Evolutionary conservation across 176 grass and related monocot genomes (phyloP), one percentile per base, ranked within the genome.

Genomic region (Eleusine coracana): DNA sequence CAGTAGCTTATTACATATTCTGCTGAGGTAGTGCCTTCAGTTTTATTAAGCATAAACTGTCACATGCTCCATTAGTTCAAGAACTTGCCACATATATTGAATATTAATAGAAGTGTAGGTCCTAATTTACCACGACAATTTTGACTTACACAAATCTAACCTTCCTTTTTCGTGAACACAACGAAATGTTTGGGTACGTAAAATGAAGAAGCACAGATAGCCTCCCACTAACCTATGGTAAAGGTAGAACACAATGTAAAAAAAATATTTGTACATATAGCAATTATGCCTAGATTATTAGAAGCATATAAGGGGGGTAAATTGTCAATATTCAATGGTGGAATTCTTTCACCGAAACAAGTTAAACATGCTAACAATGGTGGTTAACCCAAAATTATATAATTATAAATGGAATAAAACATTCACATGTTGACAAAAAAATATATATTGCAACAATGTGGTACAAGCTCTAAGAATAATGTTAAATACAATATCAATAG

Each of bases 81-180:
- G 7, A 80, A 54, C 67, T 75, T 75, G 48, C 6, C 51, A 70
- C 17, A 21, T 59, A 34, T 34, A 59, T 23, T 59, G 20, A 29
- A 56, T 77, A 77, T 25, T 31, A 40, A 31, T 71, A 45, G 34
- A 83, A 71, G 13, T 48, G 21, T 66, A 75, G 60, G 63, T 41
- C 63, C 70, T 20, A 84, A 51, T 70, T 51, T 62, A 79, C 14
- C 12, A 41, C 46, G 62, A 71, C n/a, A 89, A 40, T 69, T 48
- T 13, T 3, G 36, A 18, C 10, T 68, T 84, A 44, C 49, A 84
- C 50, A 74, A 38, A 84, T 46, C 11, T 63, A 63, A 29, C 60
- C 60, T 25, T 27, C n/a, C 60, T 63, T 28, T 63, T 34, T 25
- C 46, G 66, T 66, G 8, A 67, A 41, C n/a, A 38, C 20, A 50